Percentiles rank a stretch among this genome's conserved stretches.
Evolutionary conservation across 305 asterid genomes (phyloP).

Genomic region (Fraxinus floribunda): DNA sequence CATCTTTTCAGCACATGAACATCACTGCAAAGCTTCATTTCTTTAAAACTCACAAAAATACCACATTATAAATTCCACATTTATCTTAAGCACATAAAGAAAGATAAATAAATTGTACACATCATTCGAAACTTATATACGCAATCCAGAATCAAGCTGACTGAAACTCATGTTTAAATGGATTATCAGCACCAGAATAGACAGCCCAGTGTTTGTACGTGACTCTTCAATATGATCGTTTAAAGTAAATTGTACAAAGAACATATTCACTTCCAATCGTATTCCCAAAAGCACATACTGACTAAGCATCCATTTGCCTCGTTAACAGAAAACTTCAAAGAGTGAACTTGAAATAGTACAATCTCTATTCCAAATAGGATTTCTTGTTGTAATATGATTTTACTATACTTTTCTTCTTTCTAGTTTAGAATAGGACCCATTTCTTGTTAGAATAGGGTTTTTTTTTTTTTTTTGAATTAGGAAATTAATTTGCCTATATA

Average conservation of each 20-base stretch:
- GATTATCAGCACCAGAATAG: background rate
- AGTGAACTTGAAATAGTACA: background rate
- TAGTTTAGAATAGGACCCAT: background rate
- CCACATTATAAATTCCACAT: background rate
- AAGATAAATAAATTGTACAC: background rate
- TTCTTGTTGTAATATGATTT: background rate
- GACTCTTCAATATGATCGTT: background rate
- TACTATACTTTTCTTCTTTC: background rate
- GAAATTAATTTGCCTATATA: background rate
- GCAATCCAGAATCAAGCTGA: background rate
- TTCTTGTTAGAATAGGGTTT: background rate
- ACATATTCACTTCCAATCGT: conserved; percentile 7
- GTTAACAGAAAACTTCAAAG: background rate
- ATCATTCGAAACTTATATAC: background rate
- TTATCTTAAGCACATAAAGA: background rate
- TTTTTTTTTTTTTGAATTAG: background rate
- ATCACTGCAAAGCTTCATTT: background rate
- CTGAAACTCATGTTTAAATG: background rate
- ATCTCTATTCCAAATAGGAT: background rate
- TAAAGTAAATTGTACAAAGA: background rate
- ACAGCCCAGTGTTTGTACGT: background rate
- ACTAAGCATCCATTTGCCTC: background rate
- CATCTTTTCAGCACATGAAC: background rate
- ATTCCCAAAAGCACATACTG: conserved; percentile 3
- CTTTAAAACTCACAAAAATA: background rate